Evolutionary conservation across 176 grass and related monocot species (phyloP), one percentile per base, ranked within the genome.

Genomic region (Miscanthus lutarioriparius): DNA sequence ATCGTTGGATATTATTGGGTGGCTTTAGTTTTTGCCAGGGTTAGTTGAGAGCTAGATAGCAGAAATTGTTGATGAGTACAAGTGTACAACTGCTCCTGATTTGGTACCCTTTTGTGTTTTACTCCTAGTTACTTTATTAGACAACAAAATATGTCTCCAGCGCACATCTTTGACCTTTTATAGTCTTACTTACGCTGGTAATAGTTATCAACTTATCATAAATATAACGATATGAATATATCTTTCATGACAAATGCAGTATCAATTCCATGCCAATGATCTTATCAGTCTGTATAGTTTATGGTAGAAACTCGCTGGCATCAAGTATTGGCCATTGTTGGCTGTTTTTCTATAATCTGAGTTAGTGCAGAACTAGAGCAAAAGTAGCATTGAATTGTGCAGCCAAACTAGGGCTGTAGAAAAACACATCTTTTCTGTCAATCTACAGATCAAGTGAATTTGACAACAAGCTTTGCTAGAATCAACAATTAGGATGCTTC

Each of bases 311-410:
- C 56, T 61, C 1, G 9, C 0, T 61, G 9, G 22, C 56, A 61
- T 61, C 56, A 61, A 25, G 56, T 61, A n/a, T 11, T 80, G 58
- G 22, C 1, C 67, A 37, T 7, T 33, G 15, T 19, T 81, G 30
- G 2, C 8, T 62, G 40, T 4, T 72, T 83, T 70, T 72, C 16
- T 39, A 26, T 66, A 40, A 17, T 53, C 43, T 4, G 17, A 62
- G 44, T 73, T 88, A 56, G 17, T 70, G 30, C 16, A 83, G 54
- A 65, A 65, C 25, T 27, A 80, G 68, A 49, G 35, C 10, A 3
- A 22, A 45, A 59, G 30, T 4, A 28, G 19, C 59, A 75, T 36
- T 74, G 17, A 58, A 59, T 70, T 47, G 35, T 70, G 20, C 0
- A 10, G 23, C 8, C 13, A 54, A 74, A 12, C 27, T 65, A 17